phyloP scores from a whole-genome alignment of 2,329 filamentous ascomycete species.

The Chalaropsis thielavioides region DNA sequence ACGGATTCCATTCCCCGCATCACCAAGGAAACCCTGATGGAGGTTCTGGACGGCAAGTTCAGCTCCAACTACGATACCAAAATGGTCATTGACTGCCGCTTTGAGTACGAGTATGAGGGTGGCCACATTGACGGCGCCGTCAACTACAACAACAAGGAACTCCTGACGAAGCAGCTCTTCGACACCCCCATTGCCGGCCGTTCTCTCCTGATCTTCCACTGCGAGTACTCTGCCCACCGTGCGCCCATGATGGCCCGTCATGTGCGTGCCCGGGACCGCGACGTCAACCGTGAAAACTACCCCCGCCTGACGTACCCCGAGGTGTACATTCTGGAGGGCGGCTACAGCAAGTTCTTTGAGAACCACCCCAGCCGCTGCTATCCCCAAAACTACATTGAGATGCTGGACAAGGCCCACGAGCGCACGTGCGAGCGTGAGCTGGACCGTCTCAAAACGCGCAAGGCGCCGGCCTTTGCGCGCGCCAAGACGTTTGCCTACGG shows the following conservation, averaged over 20 bases:
- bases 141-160: constrained; percentile 95
- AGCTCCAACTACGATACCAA: constrained; percentile 62
- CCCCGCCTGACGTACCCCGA: constrained; percentile 88
- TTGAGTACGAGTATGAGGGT: constrained; percentile 96
- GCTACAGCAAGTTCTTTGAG: constrained; percentile 85
- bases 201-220: constrained; percentile 84
- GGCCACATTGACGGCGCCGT: constrained; percentile 87
- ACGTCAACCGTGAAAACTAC: constrained; percentile 71
- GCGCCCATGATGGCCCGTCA: constrained; percentile 93
- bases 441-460: constrained; percentile 78
- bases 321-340: constrained; percentile 91
- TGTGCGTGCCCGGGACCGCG: constrained; percentile 77
- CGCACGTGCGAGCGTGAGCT: constrained; percentile 89
- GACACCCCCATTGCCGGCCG: constrained; percentile 48
- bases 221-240: constrained; percentile 94
- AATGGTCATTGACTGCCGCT: constrained; percentile 87
- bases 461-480: constrained; percentile 54
- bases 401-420: constrained; percentile 84
- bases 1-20: constrained; percentile 83
- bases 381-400: constrained; percentile 91
- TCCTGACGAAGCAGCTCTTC: constrained; percentile 68
- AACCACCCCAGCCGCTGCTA: constrained; percentile 69
- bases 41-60: constrained; percentile 78
- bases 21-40: constrained; percentile 61
- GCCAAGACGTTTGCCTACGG: constrained; percentile 95